Conservation (phyloP, 108 stramenopile genomes). For the Skeletonema menzelii region DNA sequence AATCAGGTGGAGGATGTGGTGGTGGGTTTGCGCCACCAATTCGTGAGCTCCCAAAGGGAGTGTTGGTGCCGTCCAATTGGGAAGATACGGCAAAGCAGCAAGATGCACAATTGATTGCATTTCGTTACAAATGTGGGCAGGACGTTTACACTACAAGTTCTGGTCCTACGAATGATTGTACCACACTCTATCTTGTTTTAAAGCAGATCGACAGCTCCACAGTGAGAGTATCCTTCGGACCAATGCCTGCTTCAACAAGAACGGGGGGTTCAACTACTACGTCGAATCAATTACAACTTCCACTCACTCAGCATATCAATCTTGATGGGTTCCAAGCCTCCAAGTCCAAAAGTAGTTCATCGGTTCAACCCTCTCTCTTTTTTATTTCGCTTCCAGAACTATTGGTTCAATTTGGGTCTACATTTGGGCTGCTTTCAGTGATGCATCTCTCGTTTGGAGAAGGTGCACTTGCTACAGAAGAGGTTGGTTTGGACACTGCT, state of each 20-base stretch:
- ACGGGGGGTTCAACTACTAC: background rate
- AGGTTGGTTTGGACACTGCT: background rate
- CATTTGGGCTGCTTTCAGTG: constrained; percentile 47
- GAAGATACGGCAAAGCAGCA: constrained; percentile 30
- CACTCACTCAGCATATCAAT: constrained; percentile 64
- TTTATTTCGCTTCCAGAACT: constrained; percentile 62
- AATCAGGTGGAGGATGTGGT: background rate
- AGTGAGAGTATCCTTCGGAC: constrained; percentile 27
- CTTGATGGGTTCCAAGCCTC: constrained; percentile 63
- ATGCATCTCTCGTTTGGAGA: constrained; percentile 9
- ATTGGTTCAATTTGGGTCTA: constrained; percentile 47
- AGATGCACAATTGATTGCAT: constrained; percentile 22
- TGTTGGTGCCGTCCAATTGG: constrained; percentile 72
- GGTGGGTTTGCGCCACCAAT: constrained; percentile 79
- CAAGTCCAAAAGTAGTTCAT: background rate
- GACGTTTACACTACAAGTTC: constrained; percentile 13
- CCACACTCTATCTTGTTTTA: constrained; percentile 31
- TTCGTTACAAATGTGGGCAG: constrained; percentile 35
- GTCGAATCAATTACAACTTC: constrained; percentile 40
- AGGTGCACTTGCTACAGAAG: background rate
- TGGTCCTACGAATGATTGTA: constrained; percentile 5
- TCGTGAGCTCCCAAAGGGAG: constrained; percentile 62
- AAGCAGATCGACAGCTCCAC: background rate
- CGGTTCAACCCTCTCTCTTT: constrained; percentile 60
- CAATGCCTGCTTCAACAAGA: constrained; percentile 9